Evolutionary conservation across 345 rosid genomes (phyloP), one percentile per base, ranked within the genome.

Genomic region (Physaria fendleri): DNA sequence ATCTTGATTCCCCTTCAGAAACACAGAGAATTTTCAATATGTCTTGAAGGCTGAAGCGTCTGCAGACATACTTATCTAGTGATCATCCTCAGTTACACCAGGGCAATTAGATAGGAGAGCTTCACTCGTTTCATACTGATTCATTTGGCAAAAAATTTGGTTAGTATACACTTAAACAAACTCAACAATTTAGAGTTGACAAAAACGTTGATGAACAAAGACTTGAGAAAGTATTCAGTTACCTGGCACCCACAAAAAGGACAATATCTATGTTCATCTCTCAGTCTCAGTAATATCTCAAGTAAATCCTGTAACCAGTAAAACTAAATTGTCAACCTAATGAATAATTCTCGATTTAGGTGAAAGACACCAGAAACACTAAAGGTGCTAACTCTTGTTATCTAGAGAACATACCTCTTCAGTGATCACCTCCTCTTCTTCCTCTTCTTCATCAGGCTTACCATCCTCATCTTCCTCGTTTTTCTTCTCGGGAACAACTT

Each of bases 201-300:
- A 42, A 25, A 21, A 58, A 30, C 27, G 21, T 30, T 29, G 33
- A 52, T 35, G 25, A 30, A 54, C 45, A 32, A 44, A 43, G 55
- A 9, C 11, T 32, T 12, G 34, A 32, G 34, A 32, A 52, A 4
- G 27, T 30, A 46, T 66, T 23, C n/a, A 44, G 16, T 52, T 30
- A 80, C 97, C 94, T 77, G 85, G 65, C 83, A 79, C 40, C 97
- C 97, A 69, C 94, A 86, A 71, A 89, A 93, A 21, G 76, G 81
- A 72, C 91, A 93, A 55, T 93, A 89, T 29, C 67, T 79, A 76
- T 80, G 70, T 59, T 89, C 89, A 35, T 77, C 94, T 71, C 95
- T 79, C 68, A 86, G 72, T 75, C 80, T 85, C 77, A 71, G 78
- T 75, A 88, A 75, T 35, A 86, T 60, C 42, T 74, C 85, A 65